Conservation (phyloP, 2,329 filamentous ascomycete species). For the Hypoxylon sp. region DNA sequence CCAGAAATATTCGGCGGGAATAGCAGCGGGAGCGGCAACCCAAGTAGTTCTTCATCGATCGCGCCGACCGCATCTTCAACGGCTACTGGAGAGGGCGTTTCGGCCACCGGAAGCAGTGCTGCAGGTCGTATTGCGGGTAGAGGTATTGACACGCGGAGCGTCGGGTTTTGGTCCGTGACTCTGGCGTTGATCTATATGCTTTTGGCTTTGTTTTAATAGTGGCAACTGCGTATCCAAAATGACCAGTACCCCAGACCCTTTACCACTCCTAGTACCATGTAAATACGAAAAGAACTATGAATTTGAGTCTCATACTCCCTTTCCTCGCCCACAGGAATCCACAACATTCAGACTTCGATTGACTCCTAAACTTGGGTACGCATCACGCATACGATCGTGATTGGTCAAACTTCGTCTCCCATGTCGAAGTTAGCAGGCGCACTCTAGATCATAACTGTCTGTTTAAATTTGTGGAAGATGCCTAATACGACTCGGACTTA, state of each 20-base stretch:
- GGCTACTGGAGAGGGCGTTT: constrained; percentile 5
- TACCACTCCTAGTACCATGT: not conserved
- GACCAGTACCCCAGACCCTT: not conserved
- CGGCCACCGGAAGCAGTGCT: constrained; percentile 11
- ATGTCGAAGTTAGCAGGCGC: too few species aligned
- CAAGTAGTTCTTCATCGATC: constrained; percentile 6
- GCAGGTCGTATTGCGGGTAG: constrained; percentile 4
- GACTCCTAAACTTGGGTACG: not conserved
- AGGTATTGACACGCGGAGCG: not conserved
- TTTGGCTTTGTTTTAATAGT: constrained; percentile 1
- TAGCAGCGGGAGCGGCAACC: not conserved
- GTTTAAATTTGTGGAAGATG: too few species aligned
- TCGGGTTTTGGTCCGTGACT: constrained; percentile 18
- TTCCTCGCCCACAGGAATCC: not conserved
- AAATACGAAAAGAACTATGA: not conserved
- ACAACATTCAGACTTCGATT: not conserved
- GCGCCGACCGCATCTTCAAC: constrained; percentile 15
- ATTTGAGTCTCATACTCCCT: not conserved
- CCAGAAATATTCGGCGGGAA: constrained; percentile 46
- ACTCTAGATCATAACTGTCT: too few species aligned
- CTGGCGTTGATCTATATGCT: constrained; percentile 8
- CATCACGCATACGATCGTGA: too few species aligned
- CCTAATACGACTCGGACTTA: too few species aligned
- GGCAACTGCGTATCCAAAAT: too few species aligned
- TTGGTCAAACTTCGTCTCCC: too few species aligned